Base-by-base conservation (phyloP, 306 rosid genomes). In the Fragaria ananassa region DNA sequence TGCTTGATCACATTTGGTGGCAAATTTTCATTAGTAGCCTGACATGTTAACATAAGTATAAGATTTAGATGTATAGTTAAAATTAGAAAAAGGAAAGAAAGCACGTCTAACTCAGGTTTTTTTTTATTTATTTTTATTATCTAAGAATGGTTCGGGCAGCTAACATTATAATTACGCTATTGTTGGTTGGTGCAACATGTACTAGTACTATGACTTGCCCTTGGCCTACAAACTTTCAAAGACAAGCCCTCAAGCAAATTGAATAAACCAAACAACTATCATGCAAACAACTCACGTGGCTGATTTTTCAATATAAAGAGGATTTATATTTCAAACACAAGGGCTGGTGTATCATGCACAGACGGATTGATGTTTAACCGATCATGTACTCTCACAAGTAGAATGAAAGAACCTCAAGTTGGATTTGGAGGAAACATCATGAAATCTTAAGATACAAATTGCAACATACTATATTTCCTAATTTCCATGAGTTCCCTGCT, bases 11-110 rank as follows among this genome's bases (percentile, higher is more conserved):
- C 99, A 79, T 96, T 96, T 78, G 99, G 99, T 23, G 99, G 97
- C 76, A 96, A 96, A 86, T 96, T 96, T 82, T 96, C 99, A 78
- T 96, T 96, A 5, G 99, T 91, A 42, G 99, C 98, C 99, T 92
- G 86, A 76, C 74, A 79, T 78, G 77, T 74, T 68, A 72, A 66
- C 73, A 76, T 14, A 76, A 78, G 6, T 23, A 71, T 34, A 23
- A 77, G 35, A 74, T 72, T 41, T 72, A n/a, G 44, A 14, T 10
- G 25, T 21, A 65, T 14, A 74, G 45, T 50, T 27, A 10, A 25
- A 65, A 65, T 19, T 39, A 41, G 10, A 11, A 23, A 35, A 3
- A 1, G 5, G 5, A 17, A 51, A 54, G 12, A 18, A 39, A 49
- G 10, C 62, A 50, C 15, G 1, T 49, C 62, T 29, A 2, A 17